A percentile compares a stretch with the other conserved stretches of the same genome.
These are phyloP conservation scores for Penicillium sp. DNA, from an alignment of 2,329 filamentous ascomycete species.

Conservation along the genomic window DNA sequence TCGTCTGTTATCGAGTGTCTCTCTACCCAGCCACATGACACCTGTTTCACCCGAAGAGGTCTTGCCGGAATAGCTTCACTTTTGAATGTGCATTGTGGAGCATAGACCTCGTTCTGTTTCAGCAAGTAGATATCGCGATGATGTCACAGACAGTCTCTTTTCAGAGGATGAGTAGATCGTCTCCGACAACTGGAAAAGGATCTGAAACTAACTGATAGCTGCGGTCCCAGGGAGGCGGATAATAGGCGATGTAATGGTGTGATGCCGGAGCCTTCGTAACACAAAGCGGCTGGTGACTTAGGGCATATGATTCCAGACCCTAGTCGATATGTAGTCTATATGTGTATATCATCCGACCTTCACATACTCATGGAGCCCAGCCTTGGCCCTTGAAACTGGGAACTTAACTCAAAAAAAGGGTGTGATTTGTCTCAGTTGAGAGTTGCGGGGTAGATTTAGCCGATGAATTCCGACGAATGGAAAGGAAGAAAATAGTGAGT, in stretches of 20 bases:
- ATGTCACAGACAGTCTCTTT: neutral
- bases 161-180: neutral
- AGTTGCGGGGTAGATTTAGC: neutral
- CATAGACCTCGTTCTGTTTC: neutral
- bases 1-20: neutral
- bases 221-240: neutral
- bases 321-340: too few relatives aligned
- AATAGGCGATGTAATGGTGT: neutral
- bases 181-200: neutral
- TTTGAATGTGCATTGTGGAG: neutral
- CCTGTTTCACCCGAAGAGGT: neutral
- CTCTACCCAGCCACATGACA: neutral
- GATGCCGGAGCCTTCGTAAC: neutral
- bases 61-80: neutral
- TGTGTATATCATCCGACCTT: neutral
- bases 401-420: neutral
- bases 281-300: neutral
- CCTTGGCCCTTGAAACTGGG: neutral
- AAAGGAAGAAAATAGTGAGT: neutral
- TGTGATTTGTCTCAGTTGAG: neutral
- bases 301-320: neutral
- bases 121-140: neutral
- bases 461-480: neutral
- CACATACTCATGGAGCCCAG: neutral
- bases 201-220: neutral